These are phyloP conservation scores for Suhomyces kilbournensis DNA, from an alignment of 805 yeast genomes.

Conservation along the genomic window DNA sequence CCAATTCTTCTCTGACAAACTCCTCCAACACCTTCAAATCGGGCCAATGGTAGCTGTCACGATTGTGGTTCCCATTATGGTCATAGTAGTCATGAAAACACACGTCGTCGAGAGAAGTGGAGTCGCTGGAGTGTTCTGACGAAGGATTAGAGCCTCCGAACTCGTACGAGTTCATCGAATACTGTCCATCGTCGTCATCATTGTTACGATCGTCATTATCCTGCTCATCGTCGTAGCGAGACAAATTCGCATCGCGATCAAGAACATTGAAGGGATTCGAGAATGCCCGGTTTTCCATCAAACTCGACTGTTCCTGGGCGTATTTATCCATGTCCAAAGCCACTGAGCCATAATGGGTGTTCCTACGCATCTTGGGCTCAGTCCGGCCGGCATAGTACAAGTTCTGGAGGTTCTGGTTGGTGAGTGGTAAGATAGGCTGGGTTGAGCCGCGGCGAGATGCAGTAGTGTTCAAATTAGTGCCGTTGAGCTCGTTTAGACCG, in stretches of 20 bases:
- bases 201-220: slow-evolving; percentile 12
- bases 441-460: not conserved
- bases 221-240: slow-evolving; percentile 8
- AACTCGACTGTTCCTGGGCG: slow-evolving; percentile 28
- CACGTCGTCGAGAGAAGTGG: slow-evolving; percentile 85
- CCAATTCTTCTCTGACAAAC: slow-evolving; percentile 66
- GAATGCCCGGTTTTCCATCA: slow-evolving; percentile 13
- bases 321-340: slow-evolving; percentile 42
- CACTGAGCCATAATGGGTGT: slow-evolving; percentile 18
- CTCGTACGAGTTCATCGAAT: slow-evolving; percentile 27
- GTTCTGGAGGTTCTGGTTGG: slow-evolving; percentile 35
- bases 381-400: slow-evolving; percentile 12
- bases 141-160: slow-evolving; percentile 62
- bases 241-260: slow-evolving; percentile 6
- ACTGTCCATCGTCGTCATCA: slow-evolving; percentile 12
- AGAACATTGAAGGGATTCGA: slow-evolving; percentile 9
- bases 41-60: slow-evolving; percentile 63
- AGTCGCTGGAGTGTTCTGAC: slow-evolving; percentile 56
- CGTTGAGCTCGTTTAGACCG: not conserved
- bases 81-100: slow-evolving; percentile 76
- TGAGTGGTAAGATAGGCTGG: slow-evolving; percentile 26
- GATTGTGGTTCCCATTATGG: slow-evolving; percentile 22
- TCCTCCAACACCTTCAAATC: slow-evolving; percentile 74
- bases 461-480: not conserved
- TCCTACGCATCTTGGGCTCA: slow-evolving; percentile 1